A percentile compares a stretch with the other conserved stretches of the same genome.
phyloP scores from a whole-genome alignment of 1,284 basidiomycete species.

The Pisolithus thermaeus region DNA sequence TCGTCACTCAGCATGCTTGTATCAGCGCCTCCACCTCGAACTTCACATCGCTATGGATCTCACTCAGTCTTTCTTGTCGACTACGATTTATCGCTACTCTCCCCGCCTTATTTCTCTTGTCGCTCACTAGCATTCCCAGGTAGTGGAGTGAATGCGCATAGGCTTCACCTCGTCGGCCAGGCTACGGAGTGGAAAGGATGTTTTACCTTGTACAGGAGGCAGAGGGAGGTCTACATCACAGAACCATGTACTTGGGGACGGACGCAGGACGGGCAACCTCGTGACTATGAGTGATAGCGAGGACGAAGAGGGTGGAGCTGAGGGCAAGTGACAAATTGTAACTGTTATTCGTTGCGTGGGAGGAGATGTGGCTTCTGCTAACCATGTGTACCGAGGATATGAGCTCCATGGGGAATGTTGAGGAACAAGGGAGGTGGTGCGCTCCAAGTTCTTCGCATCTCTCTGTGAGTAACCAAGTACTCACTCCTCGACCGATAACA shows the following conservation, averaged over 20 bases:
- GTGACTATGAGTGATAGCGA: slow-evolving; percentile 64
- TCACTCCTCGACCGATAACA: too few relatives aligned
- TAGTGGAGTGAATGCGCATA: slow-evolving; percentile 3
- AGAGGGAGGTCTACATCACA: slow-evolving; percentile 25
- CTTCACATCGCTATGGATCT: slow-evolving; percentile 7
- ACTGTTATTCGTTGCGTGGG: not conserved
- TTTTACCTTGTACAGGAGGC: slow-evolving; percentile 60
- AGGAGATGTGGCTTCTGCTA: not conserved
- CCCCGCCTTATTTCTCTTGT: not conserved
- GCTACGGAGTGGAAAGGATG: slow-evolving; percentile 34
- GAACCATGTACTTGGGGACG: slow-evolving; percentile 4
- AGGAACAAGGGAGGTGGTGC: slow-evolving; percentile 21
- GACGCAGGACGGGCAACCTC: slow-evolving; percentile 40
- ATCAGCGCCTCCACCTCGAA: not conserved
- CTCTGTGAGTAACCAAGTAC: not conserved
- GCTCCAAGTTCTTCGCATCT: not conserved
- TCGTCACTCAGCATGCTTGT: too few relatives aligned
- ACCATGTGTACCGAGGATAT: slow-evolving; percentile 10
- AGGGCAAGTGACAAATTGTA: not conserved
- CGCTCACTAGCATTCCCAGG: slow-evolving; percentile 5
- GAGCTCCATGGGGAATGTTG: slow-evolving; percentile 24
- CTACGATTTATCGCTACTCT: slow-evolving; percentile 2
- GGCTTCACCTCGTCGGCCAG: not conserved
- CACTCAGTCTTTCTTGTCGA: slow-evolving; percentile 9
- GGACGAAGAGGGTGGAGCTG: slow-evolving; percentile 30